phyloP scores from a whole-genome alignment of 1,284 basidiomycete genomes.

The Rhizopogon parksii region DNA sequence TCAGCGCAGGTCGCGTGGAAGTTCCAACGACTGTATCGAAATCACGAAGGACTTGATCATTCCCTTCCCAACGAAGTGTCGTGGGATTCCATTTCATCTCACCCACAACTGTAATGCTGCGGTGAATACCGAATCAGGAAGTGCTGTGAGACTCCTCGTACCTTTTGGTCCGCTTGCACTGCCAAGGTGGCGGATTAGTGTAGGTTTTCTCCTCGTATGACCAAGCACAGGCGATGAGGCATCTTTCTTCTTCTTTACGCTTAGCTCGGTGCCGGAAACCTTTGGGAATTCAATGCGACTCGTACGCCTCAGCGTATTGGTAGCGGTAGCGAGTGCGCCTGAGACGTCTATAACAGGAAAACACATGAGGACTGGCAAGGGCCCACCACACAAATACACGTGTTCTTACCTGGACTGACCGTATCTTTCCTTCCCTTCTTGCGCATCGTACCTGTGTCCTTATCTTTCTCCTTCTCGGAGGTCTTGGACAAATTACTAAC shows the following conservation, averaged over 20 bases:
- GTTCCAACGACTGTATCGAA: slow-evolving; percentile 80
- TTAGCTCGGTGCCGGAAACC: slow-evolving; percentile 28
- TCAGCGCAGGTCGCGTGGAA: slow-evolving; percentile 90
- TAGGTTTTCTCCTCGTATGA: slow-evolving; percentile 64
- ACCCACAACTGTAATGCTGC: slow-evolving; percentile 60
- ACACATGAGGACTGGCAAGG: slow-evolving; percentile 4
- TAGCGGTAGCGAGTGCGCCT: slow-evolving; percentile 25
- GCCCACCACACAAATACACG: neutral
- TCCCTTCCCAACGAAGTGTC: slow-evolving; percentile 91
- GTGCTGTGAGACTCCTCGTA: slow-evolving; percentile 31
- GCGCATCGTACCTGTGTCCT: slow-evolving; percentile 47
- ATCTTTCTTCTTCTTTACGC: slow-evolving; percentile 52
- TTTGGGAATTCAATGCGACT: slow-evolving; percentile 39
- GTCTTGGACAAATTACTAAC: slow-evolving; percentile 41
- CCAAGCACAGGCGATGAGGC: slow-evolving; percentile 34
- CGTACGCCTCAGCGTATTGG: slow-evolving; percentile 37
- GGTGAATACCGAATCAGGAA: slow-evolving; percentile 14
- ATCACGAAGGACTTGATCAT: slow-evolving; percentile 82
- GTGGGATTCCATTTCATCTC: slow-evolving; percentile 97
- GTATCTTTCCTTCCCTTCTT: slow-evolving; percentile 43
- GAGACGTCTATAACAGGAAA: slow-evolving; percentile 16
- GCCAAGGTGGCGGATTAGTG: slow-evolving; percentile 82
- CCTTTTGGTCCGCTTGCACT: slow-evolving; percentile 69
- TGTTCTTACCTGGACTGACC: slow-evolving; percentile 37
- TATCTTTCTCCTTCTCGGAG: slow-evolving; percentile 26